phyloP scores from a whole-genome alignment of 2,329 filamentous ascomycete genomes.

The Malbranchea zuffiana region DNA sequence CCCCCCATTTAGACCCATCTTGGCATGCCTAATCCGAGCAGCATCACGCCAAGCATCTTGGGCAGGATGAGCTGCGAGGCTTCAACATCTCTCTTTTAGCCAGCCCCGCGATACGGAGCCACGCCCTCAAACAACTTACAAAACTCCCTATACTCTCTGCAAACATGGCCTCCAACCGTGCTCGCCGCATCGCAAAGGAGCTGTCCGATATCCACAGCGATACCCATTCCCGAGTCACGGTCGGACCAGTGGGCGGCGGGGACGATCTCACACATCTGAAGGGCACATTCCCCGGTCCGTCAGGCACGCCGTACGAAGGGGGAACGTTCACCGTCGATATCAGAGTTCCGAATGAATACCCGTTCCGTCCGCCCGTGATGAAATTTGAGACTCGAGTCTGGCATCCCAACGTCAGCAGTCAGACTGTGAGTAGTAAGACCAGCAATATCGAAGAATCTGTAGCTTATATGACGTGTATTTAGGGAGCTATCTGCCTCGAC shows the following conservation, averaged over 20 bases:
- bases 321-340: constrained; percentile 77
- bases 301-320: constrained; percentile 86
- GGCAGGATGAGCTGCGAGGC: too few species aligned
- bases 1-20: too few species aligned
- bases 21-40: too few species aligned
- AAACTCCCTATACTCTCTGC: too few species aligned
- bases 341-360: constrained; percentile 75
- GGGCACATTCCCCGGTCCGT: constrained; percentile 74
- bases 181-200: constrained; percentile 44
- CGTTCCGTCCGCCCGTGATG: constrained; percentile 86
- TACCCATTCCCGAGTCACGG: constrained; percentile 63
- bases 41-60: too few species aligned
- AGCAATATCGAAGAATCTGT: neutral
- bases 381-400: constrained; percentile 87
- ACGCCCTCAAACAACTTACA: too few species aligned
- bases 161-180: constrained; percentile 48
- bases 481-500: constrained; percentile 96
- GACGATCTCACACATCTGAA: constrained; percentile 70
- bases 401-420: constrained; percentile 94
- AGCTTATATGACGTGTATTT: neutral
- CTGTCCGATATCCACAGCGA: constrained; percentile 48
- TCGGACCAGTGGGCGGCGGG: constrained; percentile 50
- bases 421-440: constrained; percentile 57
- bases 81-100: too few species aligned
- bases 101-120: too few species aligned